These are phyloP conservation scores for Fermentozyma sake DNA, from an alignment of 1,139 yeast species.

Conservation along the genomic window DNA sequence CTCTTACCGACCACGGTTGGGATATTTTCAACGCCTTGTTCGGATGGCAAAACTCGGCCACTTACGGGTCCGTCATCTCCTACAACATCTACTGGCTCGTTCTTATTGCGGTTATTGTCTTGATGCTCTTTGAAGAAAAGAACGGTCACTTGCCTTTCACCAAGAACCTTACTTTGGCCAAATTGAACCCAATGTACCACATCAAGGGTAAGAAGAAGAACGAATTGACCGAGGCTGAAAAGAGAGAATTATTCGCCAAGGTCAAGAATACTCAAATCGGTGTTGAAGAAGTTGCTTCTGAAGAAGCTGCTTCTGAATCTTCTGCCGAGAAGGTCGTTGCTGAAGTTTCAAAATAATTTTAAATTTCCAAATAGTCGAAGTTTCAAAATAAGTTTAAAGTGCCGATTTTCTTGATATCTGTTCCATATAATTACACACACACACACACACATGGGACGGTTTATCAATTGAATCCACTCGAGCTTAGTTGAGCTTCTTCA, in stretches of 20 bases:
- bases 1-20: conserved; percentile 89
- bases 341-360: too few relatives aligned
- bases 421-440: too few relatives aligned
- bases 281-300: conserved; percentile 7
- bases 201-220: conserved; percentile 22
- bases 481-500: too few relatives aligned
- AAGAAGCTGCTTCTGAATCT: conserved; percentile 7
- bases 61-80: conserved; percentile 22
- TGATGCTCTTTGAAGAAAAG: conserved; percentile 22
- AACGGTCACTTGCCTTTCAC: conserved; percentile 22
- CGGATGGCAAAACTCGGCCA: conserved; percentile 26
- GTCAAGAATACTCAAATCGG: conserved; percentile 13
- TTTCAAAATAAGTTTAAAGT: too few relatives aligned
- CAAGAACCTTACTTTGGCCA: conserved; percentile 13
- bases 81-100: conserved; percentile 22
- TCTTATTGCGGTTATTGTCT: conserved; percentile 12
- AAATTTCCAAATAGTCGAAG: too few relatives aligned
- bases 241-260: conserved; percentile 17
- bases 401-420: too few relatives aligned
- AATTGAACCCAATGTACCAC: conserved; percentile 24
- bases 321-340: conserved; percentile 7
- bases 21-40: conserved; percentile 77
- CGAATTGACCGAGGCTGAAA: conserved; percentile 14
- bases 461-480: too few relatives aligned
- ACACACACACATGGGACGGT: too few relatives aligned